Conservation (phyloP, 2,329 filamentous ascomycete species). For the Epichloe festucae region DNA sequence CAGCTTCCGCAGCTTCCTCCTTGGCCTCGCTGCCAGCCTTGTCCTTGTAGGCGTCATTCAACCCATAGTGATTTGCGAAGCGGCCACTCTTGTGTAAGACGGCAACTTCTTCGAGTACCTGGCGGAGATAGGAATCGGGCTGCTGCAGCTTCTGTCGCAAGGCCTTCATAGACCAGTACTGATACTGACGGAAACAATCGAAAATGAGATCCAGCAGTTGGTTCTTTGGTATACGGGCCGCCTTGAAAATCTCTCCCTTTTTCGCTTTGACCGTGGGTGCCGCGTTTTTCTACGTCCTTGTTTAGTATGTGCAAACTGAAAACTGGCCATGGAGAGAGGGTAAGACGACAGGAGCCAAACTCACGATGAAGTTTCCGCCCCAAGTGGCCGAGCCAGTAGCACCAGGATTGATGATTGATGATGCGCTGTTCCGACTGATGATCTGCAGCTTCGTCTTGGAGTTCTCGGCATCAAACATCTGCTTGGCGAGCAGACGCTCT, state of each 20-base stretch:
- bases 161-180: conserved; percentile 88
- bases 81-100: conserved; percentile 69
- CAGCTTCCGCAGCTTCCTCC: conserved; percentile 39
- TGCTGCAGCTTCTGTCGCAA: conserved; percentile 68
- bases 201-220: conserved; percentile 80
- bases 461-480: conserved; percentile 35
- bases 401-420: conserved; percentile 44
- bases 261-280: conserved; percentile 39
- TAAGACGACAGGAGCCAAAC: conserved; percentile 15
- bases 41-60: conserved; percentile 46
- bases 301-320: not conserved
- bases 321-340: not conserved
- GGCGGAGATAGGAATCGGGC: conserved; percentile 84
- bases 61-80: conserved; percentile 75
- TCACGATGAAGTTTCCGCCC: conserved; percentile 42
- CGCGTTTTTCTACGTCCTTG: conserved; percentile 34
- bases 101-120: conserved; percentile 71
- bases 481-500: conserved; percentile 47
- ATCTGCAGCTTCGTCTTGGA: conserved; percentile 37
- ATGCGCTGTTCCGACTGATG: conserved; percentile 36
- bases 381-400: conserved; percentile 23
- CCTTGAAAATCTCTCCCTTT: conserved; percentile 62
- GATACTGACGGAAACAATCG: conserved; percentile 68
- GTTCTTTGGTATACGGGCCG: conserved; percentile 77
- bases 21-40: conserved; percentile 33